phyloP scores from a whole-genome alignment of 2,329 filamentous ascomycete genomes.

The Diaporthe citriasiana region DNA sequence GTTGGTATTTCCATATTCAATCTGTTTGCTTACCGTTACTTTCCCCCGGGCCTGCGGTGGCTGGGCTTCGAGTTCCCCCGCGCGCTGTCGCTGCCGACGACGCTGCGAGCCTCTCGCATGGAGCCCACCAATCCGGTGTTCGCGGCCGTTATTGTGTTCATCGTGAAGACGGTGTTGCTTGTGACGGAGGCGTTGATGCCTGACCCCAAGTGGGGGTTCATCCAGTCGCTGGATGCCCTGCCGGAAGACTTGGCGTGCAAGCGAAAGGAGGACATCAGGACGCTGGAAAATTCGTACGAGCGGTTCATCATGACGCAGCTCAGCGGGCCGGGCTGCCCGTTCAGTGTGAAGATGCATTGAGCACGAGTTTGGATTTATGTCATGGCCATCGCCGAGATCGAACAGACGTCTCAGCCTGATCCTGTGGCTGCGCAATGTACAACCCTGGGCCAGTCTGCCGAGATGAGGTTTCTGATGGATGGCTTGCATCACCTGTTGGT shows the following conservation, averaged over 20 bases:
- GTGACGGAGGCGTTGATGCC: neutral
- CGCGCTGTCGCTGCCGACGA: conserved; percentile 17
- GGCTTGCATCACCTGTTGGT: too few species aligned
- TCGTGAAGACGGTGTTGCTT: neutral
- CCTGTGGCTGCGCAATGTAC: too few species aligned
- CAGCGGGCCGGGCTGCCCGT: conserved; percentile 6
- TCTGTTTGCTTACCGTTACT: conserved; percentile 11
- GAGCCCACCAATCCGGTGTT: neutral
- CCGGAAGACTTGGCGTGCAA: neutral
- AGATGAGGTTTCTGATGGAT: too few species aligned
- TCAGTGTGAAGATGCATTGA: neutral
- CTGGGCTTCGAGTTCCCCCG: conserved; percentile 7
- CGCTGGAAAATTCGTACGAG: conserved; percentile 2
- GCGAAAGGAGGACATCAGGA: conserved; percentile 7
- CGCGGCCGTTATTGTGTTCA: neutral
- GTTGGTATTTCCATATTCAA: conserved; percentile 18
- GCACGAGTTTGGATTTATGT: too few species aligned
- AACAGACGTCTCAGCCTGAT: too few species aligned
- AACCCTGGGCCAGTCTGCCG: too few species aligned
- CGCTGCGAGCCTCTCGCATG: conserved; percentile 6
- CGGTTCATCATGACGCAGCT: neutral
- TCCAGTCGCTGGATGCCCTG: neutral
- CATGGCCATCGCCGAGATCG: too few species aligned
- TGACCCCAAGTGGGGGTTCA: conserved; percentile 5
- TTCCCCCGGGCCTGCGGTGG: neutral